Evolutionary conservation across 208 protist genomes (phyloP).

Genomic region (Acanthamoeba sp.): DNA sequence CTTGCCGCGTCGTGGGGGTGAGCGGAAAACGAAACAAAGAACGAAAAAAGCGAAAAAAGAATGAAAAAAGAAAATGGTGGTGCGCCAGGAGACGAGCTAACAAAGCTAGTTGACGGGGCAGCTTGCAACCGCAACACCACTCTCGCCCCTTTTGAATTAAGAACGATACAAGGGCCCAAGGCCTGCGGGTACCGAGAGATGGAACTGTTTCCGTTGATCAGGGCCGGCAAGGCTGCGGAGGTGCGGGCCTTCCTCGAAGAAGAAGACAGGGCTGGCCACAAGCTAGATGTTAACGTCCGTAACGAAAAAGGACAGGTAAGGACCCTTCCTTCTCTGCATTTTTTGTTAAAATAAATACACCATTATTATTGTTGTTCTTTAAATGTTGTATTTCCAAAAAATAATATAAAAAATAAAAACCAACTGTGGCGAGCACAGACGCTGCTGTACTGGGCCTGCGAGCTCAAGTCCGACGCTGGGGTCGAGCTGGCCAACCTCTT

Average conservation of each 20-base stretch:
- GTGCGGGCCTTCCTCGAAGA: neutral
- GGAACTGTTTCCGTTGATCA: neutral
- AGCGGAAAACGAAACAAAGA: neutral
- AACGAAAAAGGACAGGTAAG: conserved; percentile 26
- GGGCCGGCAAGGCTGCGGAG: neutral
- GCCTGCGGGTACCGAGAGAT: too few species aligned
- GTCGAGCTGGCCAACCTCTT: conserved; percentile 13
- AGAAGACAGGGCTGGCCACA: neutral
- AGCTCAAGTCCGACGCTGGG: conserved; percentile 14
- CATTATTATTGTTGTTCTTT: neutral
- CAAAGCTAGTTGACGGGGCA: too few species aligned
- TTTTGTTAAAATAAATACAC: neutral
- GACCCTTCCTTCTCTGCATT: neutral
- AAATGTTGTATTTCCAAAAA: neutral
- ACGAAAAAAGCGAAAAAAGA: neutral
- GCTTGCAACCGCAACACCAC: neutral
- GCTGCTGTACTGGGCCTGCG: conserved; percentile 25
- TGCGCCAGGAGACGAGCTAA: neutral
- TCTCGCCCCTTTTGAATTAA: neutral
- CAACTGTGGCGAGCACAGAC: neutral
- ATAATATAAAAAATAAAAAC: neutral
- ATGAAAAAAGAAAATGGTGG: neutral
- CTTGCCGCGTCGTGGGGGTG: neutral
- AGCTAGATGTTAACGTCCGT: conserved; percentile 2
- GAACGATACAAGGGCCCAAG: too few species aligned